Evolutionary conservation across 768 basidiomycete genomes (phyloP), one percentile per base, ranked within the genome.

Genomic region (Hortiboletus campestris): DNA sequence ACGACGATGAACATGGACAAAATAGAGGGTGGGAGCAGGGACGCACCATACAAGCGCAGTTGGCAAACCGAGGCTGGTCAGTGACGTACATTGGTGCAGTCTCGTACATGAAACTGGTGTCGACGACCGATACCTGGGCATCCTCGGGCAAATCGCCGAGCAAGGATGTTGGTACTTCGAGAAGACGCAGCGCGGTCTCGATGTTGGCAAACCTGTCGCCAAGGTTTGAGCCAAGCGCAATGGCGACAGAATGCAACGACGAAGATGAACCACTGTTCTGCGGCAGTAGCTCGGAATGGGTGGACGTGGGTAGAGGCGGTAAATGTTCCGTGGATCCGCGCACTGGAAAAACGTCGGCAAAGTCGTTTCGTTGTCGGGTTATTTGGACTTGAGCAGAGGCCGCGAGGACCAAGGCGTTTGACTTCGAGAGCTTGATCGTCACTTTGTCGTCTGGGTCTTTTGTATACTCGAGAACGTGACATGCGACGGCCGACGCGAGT

Each of bases 61-160:
- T 99, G 56, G 89, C 80, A 72, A 98, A 98, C 35, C 78, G 74
- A 13, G 87, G 89, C 68, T 99, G 97, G 54, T 97, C 88, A 12
- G 83, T 83, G 41, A 96, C 88, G 68, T 99, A 98, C 97, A 99
- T 98, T 0, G 97, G 92, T 12, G 86, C 79, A 19, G 89, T 94
- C 72, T 98, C 89, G 67, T 98, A 98, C 75, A 98, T 67, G 72
- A 94, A 91, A 66, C 92, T 94, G 1, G 92, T 94, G 62, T 91
- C 80, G 20, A 85, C 70, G 29, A 96, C 76, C 16, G 64, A 65
- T 2, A 79, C 69, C 28, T 61, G 61, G 0, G 69, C 69, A 32
- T 70, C 57, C 13, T 49, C 60, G 48, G 60, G 55, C 0, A 67
- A 41, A 32, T 61, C 62, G 1, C 22, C 19, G 13, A 76, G 43